Evolutionary conservation across 495 filamentous ascomycete genomes (phyloP).

Genomic region (Rhypophila decipiens): DNA sequence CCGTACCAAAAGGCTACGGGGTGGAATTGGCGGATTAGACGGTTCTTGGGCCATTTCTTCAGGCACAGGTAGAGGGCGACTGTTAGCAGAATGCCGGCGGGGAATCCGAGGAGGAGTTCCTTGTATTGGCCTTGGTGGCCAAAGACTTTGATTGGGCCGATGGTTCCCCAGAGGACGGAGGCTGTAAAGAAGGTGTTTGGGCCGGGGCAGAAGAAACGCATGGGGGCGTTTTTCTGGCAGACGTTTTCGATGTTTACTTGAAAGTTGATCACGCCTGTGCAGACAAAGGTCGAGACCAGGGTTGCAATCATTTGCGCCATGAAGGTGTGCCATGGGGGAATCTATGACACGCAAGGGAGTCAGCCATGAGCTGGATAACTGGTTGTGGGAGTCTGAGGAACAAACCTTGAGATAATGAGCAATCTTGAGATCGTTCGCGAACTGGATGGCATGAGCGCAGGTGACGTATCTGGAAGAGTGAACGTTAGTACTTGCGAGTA

Average conservation of each 20-base stretch:
- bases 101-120: constrained; percentile 27
- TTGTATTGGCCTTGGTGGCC: constrained; percentile 31
- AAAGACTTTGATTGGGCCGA: constrained; percentile 35
- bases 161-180: constrained; percentile 35
- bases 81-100: constrained; percentile 25
- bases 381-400: not conserved
- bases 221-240: constrained; percentile 28
- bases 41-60: constrained; percentile 13
- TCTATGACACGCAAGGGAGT: too few relatives aligned
- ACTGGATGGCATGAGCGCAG: constrained; percentile 24
- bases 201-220: constrained; percentile 31
- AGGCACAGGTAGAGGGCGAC: constrained; percentile 19
- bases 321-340: constrained; percentile 35
- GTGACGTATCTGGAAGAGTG: constrained; percentile 22
- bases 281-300: constrained; percentile 27
- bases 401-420: constrained; percentile 31
- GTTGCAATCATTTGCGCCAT: constrained; percentile 30
- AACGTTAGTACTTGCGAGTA: not conserved
- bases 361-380: not conserved
- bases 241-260: constrained; percentile 32
- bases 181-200: constrained; percentile 36
- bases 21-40: constrained; percentile 30
- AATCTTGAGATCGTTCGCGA: constrained; percentile 36
- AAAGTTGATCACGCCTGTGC: constrained; percentile 30
- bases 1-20: constrained; percentile 31